A percentile compares a stretch with the other conserved stretches of the same genome.
phyloP scores from a whole-genome alignment of 306 rosid genomes.

The Mucuna pruriens region DNA sequence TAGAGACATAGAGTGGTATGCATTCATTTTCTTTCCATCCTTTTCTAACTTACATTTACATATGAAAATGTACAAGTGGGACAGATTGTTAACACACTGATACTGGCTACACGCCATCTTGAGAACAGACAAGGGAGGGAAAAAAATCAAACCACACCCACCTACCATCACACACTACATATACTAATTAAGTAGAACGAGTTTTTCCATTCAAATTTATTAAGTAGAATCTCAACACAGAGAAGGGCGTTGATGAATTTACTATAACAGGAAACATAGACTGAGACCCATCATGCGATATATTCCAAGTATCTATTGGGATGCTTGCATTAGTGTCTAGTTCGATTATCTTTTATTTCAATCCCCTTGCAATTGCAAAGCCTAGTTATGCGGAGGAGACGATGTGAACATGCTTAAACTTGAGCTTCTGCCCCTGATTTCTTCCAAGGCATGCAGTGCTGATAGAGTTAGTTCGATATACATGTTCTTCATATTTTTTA shows the following conservation, averaged over 20 bases:
- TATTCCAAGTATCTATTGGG: conserved; percentile 33
- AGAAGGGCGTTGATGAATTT: conserved; percentile 1
- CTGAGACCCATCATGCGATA: conserved; percentile 21
- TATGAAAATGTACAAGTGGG: neutral
- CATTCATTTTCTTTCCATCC: neutral
- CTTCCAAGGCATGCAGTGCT: conserved; percentile 66
- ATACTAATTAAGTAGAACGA: neutral
- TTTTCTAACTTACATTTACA: neutral
- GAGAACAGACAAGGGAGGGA: neutral
- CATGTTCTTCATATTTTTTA: conserved; percentile 69
- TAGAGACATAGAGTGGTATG: neutral
- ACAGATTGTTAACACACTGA: neutral
- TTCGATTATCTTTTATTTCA: conserved; percentile 37
- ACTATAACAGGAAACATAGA: conserved; percentile 8
- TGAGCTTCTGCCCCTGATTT: conserved; percentile 81
- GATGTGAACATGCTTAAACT: conserved; percentile 70
- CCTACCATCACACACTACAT: conserved; percentile 20
- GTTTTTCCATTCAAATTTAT: neutral
- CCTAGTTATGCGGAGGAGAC: conserved; percentile 59
- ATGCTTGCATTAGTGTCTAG: conserved; percentile 40
- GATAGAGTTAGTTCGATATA: conserved; percentile 61
- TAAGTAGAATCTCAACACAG: conserved; percentile 29
- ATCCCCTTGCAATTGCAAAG: conserved; percentile 46
- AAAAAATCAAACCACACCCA: neutral
- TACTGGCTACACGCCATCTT: neutral